Conservation (phyloP, 169 alveolate genomes). For the Babesia ovata region DNA sequence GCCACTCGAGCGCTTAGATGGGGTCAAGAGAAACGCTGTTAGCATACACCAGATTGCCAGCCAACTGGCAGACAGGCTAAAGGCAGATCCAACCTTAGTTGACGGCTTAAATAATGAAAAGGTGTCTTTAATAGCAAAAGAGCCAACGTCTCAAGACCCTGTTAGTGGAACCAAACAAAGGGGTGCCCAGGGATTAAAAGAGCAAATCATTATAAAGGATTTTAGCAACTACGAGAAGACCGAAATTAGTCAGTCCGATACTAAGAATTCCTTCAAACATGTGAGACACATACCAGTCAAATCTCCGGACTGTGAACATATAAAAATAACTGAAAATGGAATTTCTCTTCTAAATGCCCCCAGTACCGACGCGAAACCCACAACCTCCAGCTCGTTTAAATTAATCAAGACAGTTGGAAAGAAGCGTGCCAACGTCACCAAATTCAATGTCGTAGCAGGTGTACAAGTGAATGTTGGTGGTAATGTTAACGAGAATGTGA, state of each 20-base stretch:
- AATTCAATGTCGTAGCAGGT: slow-evolving; percentile 55
- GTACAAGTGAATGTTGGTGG: slow-evolving; percentile 69
- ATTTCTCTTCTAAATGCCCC: background rate
- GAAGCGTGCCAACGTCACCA: slow-evolving; percentile 19
- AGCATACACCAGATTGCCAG: slow-evolving; percentile 21
- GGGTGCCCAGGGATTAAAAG: background rate
- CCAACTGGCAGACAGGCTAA: slow-evolving; percentile 33
- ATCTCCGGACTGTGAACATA: background rate
- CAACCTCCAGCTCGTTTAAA: background rate
- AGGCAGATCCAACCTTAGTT: slow-evolving; percentile 6
- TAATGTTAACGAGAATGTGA: slow-evolving; percentile 46
- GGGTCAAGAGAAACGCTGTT: background rate
- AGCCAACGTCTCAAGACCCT: background rate
- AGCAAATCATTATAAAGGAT: slow-evolving; percentile 21
- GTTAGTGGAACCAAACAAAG: background rate
- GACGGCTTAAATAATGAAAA: slow-evolving; percentile 11
- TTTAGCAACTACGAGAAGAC: slow-evolving; percentile 1
- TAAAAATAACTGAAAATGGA: slow-evolving; percentile 13
- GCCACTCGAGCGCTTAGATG: slow-evolving; percentile 7
- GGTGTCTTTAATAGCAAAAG: slow-evolving; percentile 6
- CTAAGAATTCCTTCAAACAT: background rate
- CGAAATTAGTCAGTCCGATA: background rate
- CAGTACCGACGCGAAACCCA: background rate
- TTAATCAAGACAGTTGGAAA: slow-evolving; percentile 24
- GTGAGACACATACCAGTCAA: background rate